Conservation (phyloP, 345 rosid genomes). For the Physaria fendleri region DNA sequence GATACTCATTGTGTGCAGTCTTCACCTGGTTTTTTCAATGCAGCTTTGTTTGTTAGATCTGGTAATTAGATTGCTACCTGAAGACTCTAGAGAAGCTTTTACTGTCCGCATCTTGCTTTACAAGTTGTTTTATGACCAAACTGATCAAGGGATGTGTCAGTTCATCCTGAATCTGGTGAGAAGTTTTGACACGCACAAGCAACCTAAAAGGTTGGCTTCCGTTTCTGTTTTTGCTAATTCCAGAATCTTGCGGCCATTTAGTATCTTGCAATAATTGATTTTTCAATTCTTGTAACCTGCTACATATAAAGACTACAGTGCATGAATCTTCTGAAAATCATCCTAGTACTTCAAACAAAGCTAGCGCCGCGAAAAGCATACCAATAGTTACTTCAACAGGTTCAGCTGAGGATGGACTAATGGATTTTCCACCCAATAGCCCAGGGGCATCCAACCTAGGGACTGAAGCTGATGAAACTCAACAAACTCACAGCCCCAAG, state of each 20-base stretch:
- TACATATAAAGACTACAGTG: conserved; percentile 27
- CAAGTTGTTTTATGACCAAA: conserved; percentile 91
- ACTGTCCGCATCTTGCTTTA: conserved; percentile 89
- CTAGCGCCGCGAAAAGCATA: conserved; percentile 28
- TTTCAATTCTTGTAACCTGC: conserved; percentile 1
- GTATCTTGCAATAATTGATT: neutral
- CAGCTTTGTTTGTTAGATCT: conserved; percentile 72
- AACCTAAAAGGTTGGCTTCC: conserved; percentile 65
- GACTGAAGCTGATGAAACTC: conserved; percentile 28
- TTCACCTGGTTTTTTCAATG: conserved; percentile 25
- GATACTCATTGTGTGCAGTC: conserved; percentile 12
- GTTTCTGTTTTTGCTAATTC: conserved; percentile 2
- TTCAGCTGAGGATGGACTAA: conserved; percentile 25
- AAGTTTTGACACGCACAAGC: conserved; percentile 70
- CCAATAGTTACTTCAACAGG: conserved; percentile 14
- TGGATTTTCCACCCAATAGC: conserved; percentile 20
- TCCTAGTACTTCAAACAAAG: conserved; percentile 31
- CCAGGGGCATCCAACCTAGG: conserved; percentile 30
- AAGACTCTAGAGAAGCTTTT: conserved; percentile 78
- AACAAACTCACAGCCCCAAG: conserved; percentile 27
- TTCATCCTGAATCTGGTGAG: conserved; percentile 75
- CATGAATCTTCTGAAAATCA: conserved; percentile 34
- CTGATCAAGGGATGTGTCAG: conserved; percentile 91
- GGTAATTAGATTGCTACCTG: conserved; percentile 63
- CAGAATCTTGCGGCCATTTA: conserved; percentile 6